These are phyloP conservation scores for Boletus vinaceobasis DNA, from an alignment of 768 basidiomycete genomes.

Conservation along the genomic window DNA sequence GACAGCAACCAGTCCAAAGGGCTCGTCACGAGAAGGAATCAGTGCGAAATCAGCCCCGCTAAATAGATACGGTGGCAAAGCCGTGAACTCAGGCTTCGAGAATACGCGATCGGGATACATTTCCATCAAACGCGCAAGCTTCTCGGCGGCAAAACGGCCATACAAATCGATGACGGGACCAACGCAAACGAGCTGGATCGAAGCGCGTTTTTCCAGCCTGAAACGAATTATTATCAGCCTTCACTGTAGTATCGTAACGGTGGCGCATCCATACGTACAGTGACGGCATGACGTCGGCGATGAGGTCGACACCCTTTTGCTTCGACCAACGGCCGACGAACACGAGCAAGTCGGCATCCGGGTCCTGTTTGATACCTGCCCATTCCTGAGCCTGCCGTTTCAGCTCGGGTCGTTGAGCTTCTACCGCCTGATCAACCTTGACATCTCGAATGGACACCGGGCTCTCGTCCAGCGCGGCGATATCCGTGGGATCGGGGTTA, in stretches of 20 bases:
- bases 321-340: slow-evolving; percentile 99
- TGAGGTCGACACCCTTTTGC: slow-evolving; percentile 96
- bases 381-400: slow-evolving; percentile 95
- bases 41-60: slow-evolving; percentile 94
- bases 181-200: slow-evolving; percentile 83
- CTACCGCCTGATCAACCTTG: slow-evolving; percentile 73
- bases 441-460: slow-evolving; percentile 70
- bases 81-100: slow-evolving; percentile 97
- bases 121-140: slow-evolving; percentile 89
- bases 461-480: slow-evolving; percentile 84
- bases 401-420: slow-evolving; percentile 85
- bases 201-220: slow-evolving; percentile 81
- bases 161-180: slow-evolving; percentile 96
- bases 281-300: slow-evolving; percentile 92
- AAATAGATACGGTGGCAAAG: slow-evolving; percentile 89
- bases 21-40: slow-evolving; percentile 94
- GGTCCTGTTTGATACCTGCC: slow-evolving; percentile 91
- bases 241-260: background rate
- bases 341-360: slow-evolving; percentile 86
- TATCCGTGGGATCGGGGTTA: slow-evolving; percentile 93
- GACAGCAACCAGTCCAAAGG: slow-evolving; percentile 93
- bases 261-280: slow-evolving; percentile 48
- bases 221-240: background rate
- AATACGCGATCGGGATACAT: slow-evolving; percentile 90
- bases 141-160: slow-evolving; percentile 93